These are phyloP conservation scores for Lentinula boryana DNA, from an alignment of 768 basidiomycete genomes.

Conservation along the genomic window DNA sequence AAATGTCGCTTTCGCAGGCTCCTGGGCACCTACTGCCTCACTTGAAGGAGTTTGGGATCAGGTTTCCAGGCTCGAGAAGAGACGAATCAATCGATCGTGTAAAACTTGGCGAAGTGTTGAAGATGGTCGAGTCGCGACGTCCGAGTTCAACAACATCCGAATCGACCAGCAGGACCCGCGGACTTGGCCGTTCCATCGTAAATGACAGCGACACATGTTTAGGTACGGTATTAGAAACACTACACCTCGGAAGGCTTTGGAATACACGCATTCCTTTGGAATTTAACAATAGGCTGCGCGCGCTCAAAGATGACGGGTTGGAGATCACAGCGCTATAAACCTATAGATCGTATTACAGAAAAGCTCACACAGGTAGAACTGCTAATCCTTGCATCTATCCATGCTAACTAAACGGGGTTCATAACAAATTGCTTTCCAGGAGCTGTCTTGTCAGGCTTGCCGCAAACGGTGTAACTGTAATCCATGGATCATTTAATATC, in stretches of 20 bases:
- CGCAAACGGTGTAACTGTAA: no score
- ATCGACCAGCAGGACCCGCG: background rate
- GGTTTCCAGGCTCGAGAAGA: background rate
- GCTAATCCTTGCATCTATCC: background rate
- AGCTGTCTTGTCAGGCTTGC: no score
- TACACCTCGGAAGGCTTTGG: background rate
- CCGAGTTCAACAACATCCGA: background rate
- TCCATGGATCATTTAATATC: no score
- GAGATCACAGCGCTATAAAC: background rate
- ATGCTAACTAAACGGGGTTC: background rate
- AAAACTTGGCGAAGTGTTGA: background rate
- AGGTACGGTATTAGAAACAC: background rate
- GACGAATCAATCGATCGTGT: background rate
- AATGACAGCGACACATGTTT: background rate
- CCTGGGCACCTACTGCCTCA: background rate
- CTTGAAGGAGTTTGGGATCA: background rate
- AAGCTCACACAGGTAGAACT: background rate
- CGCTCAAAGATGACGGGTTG: background rate
- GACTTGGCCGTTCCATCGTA: background rate
- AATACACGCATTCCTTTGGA: background rate
- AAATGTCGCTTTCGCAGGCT: no score
- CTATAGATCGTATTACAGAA: background rate
- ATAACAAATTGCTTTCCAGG: no score
- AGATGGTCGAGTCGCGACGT: background rate
- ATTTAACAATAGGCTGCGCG: background rate